Conservation (phyloP, 768 basidiomycete species). For the Trichaptum fuscoviolaceum region DNA sequence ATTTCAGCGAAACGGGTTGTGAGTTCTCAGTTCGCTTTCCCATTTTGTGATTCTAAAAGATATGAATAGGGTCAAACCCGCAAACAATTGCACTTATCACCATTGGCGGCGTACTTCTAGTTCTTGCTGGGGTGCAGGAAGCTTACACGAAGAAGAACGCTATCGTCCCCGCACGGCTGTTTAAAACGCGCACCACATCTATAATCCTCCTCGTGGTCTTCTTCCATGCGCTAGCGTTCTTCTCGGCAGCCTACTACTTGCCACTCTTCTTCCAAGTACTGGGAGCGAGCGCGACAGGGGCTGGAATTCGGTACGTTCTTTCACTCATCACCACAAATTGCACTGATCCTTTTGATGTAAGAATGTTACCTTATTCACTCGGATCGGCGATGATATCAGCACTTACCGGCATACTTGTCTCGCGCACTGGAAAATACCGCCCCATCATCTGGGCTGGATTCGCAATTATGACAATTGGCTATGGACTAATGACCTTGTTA, state of each 20-base stretch:
- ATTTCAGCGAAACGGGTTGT: conserved; percentile 66
- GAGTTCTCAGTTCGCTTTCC: conserved; percentile 19
- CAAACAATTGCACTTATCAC: conserved; percentile 59
- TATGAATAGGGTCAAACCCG: conserved; percentile 45
- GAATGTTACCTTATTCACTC: conserved; percentile 73
- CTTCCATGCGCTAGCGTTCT: conserved; percentile 62
- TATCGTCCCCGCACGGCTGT: conserved; percentile 69
- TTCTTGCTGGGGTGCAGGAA: conserved; percentile 55
- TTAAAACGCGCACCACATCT: conserved; percentile 74
- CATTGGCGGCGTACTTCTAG: conserved; percentile 49
- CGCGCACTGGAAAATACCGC: conserved; percentile 55
- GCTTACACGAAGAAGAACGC: conserved; percentile 56
- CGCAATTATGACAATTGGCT: conserved; percentile 53
- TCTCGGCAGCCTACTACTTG: conserved; percentile 59
- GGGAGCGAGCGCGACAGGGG: conserved; percentile 65
- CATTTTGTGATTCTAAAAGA: not conserved
- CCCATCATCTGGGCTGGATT: conserved; percentile 58
- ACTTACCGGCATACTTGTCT: conserved; percentile 50
- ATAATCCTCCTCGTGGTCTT: conserved; percentile 54
- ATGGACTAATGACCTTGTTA: conserved; percentile 69
- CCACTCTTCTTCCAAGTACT: conserved; percentile 77
- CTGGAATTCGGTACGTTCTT: conserved; percentile 55
- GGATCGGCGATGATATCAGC: conserved; percentile 51
- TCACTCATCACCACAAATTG: not conserved
- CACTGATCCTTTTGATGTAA: conserved; percentile 20